These are phyloP conservation scores for Colletotrichum karsti DNA, from an alignment of 2,329 filamentous ascomycete species.

Conservation along the genomic window DNA sequence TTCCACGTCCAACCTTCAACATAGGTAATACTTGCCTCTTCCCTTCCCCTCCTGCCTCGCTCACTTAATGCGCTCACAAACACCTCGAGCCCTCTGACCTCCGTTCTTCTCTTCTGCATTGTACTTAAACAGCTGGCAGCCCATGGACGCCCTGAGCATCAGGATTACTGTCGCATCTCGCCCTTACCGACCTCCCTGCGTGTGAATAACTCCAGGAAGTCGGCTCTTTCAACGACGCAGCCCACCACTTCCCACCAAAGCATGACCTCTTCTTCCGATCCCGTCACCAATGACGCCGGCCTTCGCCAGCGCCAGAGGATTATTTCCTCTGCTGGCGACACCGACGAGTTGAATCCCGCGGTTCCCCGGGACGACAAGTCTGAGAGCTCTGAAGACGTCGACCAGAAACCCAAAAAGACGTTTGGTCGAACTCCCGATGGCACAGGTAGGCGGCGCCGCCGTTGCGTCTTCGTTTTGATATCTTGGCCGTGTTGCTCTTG, in stretches of 20 bases:
- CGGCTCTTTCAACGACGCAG: not conserved
- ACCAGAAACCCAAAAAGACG: constrained; percentile 69
- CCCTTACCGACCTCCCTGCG: constrained; percentile 27
- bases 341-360: constrained; percentile 7
- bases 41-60: not conserved
- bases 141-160: constrained; percentile 27
- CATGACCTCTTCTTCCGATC: constrained; percentile 33
- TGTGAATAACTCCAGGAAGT: constrained; percentile 16
- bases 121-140: constrained; percentile 20
- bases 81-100: not conserved
- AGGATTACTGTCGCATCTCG: constrained; percentile 22
- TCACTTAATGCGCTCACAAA: not conserved
- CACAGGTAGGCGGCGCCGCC: constrained; percentile 71
- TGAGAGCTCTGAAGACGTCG: constrained; percentile 6
- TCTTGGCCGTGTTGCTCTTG: not conserved
- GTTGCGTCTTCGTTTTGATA: not conserved
- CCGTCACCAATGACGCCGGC: constrained; percentile 19
- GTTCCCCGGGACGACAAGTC: not conserved
- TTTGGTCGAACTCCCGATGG: constrained; percentile 92
- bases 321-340: constrained; percentile 3
- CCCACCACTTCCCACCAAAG: not conserved
- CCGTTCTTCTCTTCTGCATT: too few relatives aligned
- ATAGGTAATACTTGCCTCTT: not conserved
- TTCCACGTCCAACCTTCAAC: constrained; percentile 12
- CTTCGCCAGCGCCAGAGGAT: constrained; percentile 23